phyloP scores from a whole-genome alignment of 257 asterid genomes.

The Dorcoceras hygrometricum region DNA sequence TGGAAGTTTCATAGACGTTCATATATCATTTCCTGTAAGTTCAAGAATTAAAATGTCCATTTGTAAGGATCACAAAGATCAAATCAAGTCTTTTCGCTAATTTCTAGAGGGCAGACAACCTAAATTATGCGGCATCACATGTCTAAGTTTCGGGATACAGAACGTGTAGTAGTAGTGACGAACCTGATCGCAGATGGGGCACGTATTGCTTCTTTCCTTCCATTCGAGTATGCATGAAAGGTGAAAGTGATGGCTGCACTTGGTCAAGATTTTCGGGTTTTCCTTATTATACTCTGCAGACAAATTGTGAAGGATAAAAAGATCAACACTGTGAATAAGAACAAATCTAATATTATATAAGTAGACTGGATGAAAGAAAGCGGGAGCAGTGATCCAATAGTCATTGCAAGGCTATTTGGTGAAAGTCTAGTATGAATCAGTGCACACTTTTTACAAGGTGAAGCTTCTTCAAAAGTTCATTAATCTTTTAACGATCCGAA shows the following conservation, averaged over 20 bases:
- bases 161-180: background rate
- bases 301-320: constrained; percentile 13
- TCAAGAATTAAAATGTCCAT: constrained; percentile 6
- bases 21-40: constrained; percentile 63
- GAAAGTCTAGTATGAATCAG: background rate
- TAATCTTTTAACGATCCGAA: too few relatives aligned
- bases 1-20: constrained; percentile 38
- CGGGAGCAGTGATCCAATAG: background rate
- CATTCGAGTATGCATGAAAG: constrained; percentile 86
- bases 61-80: background rate
- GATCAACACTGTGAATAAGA: background rate
- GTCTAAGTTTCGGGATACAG: background rate
- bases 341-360: background rate
- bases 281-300: constrained; percentile 59
- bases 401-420: background rate
- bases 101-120: background rate
- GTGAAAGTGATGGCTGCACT: constrained; percentile 80
- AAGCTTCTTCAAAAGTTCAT: background rate
- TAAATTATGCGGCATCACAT: background rate
- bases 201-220: constrained; percentile 78
- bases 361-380: background rate
- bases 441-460: background rate
- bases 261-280: constrained; percentile 61
- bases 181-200: constrained; percentile 80
- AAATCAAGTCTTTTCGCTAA: background rate